Percentiles rank a stretch among this genome's conserved stretches.
phyloP scores from a whole-genome alignment of 257 asterid species.

The Ligustrum vulgare region DNA sequence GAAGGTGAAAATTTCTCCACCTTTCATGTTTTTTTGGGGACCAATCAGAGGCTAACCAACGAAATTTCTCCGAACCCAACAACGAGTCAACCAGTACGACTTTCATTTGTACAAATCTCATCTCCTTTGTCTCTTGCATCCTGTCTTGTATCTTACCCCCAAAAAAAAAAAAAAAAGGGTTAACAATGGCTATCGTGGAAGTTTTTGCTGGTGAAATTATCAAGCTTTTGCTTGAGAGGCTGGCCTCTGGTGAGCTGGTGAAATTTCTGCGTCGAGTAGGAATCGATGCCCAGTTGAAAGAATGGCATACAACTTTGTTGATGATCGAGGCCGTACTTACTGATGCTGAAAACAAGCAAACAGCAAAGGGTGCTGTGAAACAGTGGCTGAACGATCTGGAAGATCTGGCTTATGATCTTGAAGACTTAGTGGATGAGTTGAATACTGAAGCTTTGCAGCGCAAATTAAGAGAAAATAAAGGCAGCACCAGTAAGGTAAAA shows the following conservation, averaged over 20 bases:
- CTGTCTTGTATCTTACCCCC: too few relatives aligned
- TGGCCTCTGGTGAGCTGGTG: background rate
- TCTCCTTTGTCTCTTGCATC: background rate
- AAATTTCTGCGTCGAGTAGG: background rate
- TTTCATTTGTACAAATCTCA: too few relatives aligned
- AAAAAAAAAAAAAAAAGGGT: too few relatives aligned
- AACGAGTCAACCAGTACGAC: too few relatives aligned
- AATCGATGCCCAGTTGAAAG: background rate
- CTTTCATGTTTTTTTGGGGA: too few relatives aligned
- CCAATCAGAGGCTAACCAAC: too few relatives aligned
- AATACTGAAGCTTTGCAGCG: constrained; percentile 9
- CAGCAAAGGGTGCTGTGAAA: background rate
- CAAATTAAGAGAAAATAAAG: background rate
- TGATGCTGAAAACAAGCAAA: constrained; percentile 12
- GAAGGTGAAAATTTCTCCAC: too few relatives aligned
- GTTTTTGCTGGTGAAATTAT: background rate
- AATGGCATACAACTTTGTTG: background rate
- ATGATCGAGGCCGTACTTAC: background rate
- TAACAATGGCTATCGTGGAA: background rate
- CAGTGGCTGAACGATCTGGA: constrained; percentile 25
- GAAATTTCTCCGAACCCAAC: too few relatives aligned
- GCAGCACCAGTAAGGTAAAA: constrained; percentile 1
- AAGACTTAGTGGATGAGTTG: constrained; percentile 24
- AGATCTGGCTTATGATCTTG: constrained; percentile 24
- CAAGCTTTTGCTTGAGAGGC: background rate